Percentiles rank a stretch among this genome's conserved stretches.
Evolutionary conservation across 1,284 basidiomycete genomes (phyloP).

Genomic region (Pseudozyma pruni): DNA sequence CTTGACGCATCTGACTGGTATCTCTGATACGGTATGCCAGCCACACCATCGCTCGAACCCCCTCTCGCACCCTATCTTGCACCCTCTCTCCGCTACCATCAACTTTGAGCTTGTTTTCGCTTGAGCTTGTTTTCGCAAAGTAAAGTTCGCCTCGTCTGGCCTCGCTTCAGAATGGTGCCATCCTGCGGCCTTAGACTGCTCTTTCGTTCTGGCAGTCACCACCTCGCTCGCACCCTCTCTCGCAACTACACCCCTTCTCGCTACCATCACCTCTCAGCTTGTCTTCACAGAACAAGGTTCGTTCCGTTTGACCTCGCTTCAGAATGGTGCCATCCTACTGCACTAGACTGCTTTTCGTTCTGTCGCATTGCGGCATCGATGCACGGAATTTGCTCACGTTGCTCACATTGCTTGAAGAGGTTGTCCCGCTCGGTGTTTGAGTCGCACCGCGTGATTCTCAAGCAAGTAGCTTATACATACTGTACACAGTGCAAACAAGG

Average conservation of each 20-base stretch:
- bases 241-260: background rate
- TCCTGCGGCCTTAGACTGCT: background rate
- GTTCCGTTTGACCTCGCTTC: constrained; percentile 2
- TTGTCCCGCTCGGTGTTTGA: background rate
- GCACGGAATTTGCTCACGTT: background rate
- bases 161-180: constrained; percentile 11
- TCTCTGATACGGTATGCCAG: background rate
- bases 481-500: background rate
- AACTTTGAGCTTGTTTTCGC: background rate
- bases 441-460: background rate
- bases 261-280: background rate
- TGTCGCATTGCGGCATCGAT: background rate
- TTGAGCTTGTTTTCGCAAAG: background rate
- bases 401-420: background rate
- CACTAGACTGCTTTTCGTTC: background rate
- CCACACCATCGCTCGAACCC: background rate
- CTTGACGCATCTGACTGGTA: constrained; percentile 2
- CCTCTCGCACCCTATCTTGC: background rate
- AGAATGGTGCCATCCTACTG: constrained; percentile 8
- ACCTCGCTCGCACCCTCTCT: background rate
- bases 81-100: background rate
- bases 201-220: background rate
- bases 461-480: background rate
- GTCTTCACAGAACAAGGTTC: background rate
- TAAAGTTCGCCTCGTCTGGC: background rate